Evolutionary conservation across 164 flowering plant species (phyloP).

Genomic region (Vitis amurensis): DNA sequence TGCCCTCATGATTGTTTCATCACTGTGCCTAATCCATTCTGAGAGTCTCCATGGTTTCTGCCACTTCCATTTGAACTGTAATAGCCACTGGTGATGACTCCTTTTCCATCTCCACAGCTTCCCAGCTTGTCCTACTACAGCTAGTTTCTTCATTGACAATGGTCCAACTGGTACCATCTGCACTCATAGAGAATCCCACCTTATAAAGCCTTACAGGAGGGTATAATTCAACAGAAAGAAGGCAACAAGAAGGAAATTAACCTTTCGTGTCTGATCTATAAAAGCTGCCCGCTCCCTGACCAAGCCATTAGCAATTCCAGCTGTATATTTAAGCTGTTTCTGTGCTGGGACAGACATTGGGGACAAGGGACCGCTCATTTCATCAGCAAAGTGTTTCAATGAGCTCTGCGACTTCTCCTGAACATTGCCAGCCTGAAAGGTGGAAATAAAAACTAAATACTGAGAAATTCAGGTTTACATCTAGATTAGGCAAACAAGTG

Average conservation of each 20-base stretch:
- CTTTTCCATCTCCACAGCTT: constrained; percentile 98
- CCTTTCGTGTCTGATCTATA: constrained; percentile 65
- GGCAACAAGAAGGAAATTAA: constrained; percentile 16
- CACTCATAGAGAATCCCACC: constrained; percentile 10
- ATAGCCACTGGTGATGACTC: constrained; percentile 95
- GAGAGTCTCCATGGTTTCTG: constrained; percentile 99
- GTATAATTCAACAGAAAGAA: neutral
- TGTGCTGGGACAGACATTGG: constrained; percentile 80
- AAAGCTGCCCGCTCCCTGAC: constrained; percentile 58
- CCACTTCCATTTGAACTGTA: constrained; percentile 99
- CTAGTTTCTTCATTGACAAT: constrained; percentile 68
- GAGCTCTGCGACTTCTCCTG: constrained; percentile 62
- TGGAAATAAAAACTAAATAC: neutral
- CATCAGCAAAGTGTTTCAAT: constrained; percentile 65
- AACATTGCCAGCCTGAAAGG: constrained; percentile 17
- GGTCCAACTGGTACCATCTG: constrained; percentile 91
- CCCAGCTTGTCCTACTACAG: constrained; percentile 75
- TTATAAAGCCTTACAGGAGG: neutral
- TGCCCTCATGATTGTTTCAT: constrained; percentile 75
- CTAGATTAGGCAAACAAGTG: neutral
- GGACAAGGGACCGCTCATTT: constrained; percentile 61
- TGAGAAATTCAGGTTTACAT: too few species aligned
- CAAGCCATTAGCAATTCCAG: constrained; percentile 80
- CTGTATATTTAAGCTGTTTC: constrained; percentile 86
- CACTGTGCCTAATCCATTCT: constrained; percentile 94